Evolutionary conservation across 306 rosid genomes (phyloP).

Genomic region (Ziziphus jujuba): DNA sequence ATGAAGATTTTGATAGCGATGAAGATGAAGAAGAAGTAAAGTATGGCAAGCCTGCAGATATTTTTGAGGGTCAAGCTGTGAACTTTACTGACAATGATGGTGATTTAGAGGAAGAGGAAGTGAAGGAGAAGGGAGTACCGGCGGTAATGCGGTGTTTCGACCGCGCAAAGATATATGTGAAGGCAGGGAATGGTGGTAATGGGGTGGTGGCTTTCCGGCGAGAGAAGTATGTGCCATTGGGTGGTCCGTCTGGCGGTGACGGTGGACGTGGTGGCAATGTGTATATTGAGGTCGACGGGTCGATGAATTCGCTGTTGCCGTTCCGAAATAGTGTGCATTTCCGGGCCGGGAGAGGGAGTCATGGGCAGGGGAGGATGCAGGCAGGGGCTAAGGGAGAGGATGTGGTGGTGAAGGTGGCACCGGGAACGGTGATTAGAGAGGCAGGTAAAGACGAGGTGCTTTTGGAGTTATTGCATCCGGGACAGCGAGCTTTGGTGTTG

Average conservation of each 20-base stretch:
- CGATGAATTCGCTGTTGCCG: slow-evolving; percentile 78
- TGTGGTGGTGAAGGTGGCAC: slow-evolving; percentile 82
- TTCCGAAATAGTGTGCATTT: slow-evolving; percentile 87
- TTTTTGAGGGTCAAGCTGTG: slow-evolving; percentile 5
- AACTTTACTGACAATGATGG: slow-evolving; percentile 14
- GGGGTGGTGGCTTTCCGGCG: slow-evolving; percentile 93
- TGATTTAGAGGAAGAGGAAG: slow-evolving; percentile 25
- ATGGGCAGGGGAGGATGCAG: slow-evolving; percentile 73
- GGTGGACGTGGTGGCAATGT: slow-evolving; percentile 94
- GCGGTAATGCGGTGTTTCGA: slow-evolving; percentile 97
- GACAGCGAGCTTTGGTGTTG: slow-evolving; percentile 70
- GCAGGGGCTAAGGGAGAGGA: slow-evolving; percentile 88
- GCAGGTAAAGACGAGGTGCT: slow-evolving; percentile 59
- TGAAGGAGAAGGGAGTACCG: slow-evolving; percentile 85
- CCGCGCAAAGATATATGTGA: slow-evolving; percentile 69
- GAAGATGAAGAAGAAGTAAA: slow-evolving; percentile 27
- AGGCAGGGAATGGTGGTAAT: slow-evolving; percentile 85
- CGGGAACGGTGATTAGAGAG: slow-evolving; percentile 75
- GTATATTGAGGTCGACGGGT: slow-evolving; percentile 73
- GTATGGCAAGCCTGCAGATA: slow-evolving; percentile 19
- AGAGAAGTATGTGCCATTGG: slow-evolving; percentile 84
- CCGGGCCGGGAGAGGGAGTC: slow-evolving; percentile 76
- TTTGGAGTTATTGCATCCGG: slow-evolving; percentile 78
- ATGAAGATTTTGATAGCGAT: slow-evolving; percentile 19
- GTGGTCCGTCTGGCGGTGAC: slow-evolving; percentile 92